A percentile compares a stretch with the other conserved stretches of the same genome.
Conservation (phyloP, 108 stramenopile species). For the Skeletonema tropicum region DNA sequence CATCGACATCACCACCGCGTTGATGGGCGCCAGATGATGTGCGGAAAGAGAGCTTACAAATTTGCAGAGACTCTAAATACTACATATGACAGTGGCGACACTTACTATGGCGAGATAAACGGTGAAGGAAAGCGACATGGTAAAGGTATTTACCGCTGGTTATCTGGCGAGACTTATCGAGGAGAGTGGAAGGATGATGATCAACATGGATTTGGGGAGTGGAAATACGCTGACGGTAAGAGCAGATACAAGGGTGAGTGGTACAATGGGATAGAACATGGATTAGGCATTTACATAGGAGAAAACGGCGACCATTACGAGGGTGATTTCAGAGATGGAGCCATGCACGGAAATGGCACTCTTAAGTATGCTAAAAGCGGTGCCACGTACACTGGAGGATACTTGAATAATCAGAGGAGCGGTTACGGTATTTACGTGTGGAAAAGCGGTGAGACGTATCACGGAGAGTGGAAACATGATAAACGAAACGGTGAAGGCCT, state of each 20-base stretch:
- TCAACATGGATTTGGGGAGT: not conserved
- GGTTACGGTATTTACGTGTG: not conserved
- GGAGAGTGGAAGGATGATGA: not conserved
- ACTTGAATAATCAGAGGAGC: not conserved
- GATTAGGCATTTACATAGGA: no score
- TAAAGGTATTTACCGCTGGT: not conserved
- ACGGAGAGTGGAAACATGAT: not conserved
- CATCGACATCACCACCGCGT: no score
- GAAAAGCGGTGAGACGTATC: not conserved
- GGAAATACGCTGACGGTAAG: not conserved
- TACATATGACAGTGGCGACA: not conserved
- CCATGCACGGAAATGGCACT: not conserved
- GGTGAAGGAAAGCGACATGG: constrained; percentile 1
- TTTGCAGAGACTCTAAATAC: not conserved
- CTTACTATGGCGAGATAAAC: not conserved
- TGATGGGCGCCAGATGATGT: not conserved
- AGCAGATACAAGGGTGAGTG: not conserved
- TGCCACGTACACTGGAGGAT: not conserved
- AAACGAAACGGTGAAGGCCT: not conserved
- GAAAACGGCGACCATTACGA: no score
- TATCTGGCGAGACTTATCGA: not conserved
- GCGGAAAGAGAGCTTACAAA: not conserved
- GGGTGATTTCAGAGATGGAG: not conserved
- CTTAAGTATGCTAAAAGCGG: not conserved
- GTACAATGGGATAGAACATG: not conserved